Evolutionary conservation across 2,329 filamentous ascomycete species (phyloP).

Genomic region (Monosporascus sp.): DNA sequence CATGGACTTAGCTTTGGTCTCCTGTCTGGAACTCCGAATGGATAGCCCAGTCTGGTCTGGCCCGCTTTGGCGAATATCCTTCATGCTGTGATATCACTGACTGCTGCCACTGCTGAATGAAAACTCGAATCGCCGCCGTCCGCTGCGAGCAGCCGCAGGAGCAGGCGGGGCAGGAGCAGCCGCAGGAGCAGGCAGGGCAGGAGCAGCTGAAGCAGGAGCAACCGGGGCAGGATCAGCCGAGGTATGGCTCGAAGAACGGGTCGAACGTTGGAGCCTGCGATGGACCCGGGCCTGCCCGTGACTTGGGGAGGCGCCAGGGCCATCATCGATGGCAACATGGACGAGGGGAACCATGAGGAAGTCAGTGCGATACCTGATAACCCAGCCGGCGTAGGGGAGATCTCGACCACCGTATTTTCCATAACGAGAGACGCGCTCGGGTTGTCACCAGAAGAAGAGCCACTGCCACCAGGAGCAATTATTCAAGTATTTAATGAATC

Average conservation of each 20-base stretch:
- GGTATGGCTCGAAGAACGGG: constrained; percentile 5
- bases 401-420: constrained; percentile 10
- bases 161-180: too few relatives aligned
- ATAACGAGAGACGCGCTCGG: constrained; percentile 11
- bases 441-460: constrained; percentile 11
- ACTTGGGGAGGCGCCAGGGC: constrained; percentile 4
- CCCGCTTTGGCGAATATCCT: not conserved
- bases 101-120: constrained; percentile 1
- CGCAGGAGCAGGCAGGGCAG: not conserved
- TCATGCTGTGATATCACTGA: not conserved
- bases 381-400: constrained; percentile 9
- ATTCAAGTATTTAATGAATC: too few relatives aligned
- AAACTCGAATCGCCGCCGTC: constrained; percentile 2
- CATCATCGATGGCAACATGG: constrained; percentile 2
- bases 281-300: constrained; percentile 2
- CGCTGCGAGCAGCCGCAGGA: not conserved
- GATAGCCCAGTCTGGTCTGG: not conserved
- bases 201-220: too few relatives aligned
- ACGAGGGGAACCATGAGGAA: constrained; percentile 1
- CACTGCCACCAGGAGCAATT: constrained; percentile 8
- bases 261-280: not conserved
- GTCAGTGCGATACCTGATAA: constrained; percentile 3
- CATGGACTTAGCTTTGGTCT: not conserved
- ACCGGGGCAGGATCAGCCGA: not conserved
- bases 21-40: not conserved